These are phyloP conservation scores for Solanum verrucosum DNA, from an alignment of 257 asterid species.

Conservation along the genomic window DNA sequence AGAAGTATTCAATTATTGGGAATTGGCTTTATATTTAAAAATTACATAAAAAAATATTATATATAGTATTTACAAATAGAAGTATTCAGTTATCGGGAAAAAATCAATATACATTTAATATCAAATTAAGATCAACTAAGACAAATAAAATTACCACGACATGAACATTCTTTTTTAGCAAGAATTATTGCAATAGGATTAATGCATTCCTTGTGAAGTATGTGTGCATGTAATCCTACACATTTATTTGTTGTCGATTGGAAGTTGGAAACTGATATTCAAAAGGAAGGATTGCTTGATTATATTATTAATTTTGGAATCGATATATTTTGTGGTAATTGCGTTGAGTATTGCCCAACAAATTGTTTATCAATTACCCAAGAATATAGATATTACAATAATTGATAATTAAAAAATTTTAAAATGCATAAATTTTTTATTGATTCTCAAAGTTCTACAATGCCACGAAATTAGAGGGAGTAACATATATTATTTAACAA, in stretches of 20 bases:
- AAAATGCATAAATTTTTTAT: too few species aligned
- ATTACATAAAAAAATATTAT: too few species aligned
- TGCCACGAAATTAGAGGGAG: neutral
- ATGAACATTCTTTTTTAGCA: neutral
- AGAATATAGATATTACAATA: too few species aligned
- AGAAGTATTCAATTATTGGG: too few species aligned
- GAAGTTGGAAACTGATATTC: neutral
- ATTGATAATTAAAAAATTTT: too few species aligned
- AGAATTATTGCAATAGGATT: neutral
- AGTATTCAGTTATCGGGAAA: too few species aligned
- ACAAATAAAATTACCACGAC: neutral
- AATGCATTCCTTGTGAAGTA: neutral
- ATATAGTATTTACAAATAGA: too few species aligned
- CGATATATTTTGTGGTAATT: too few species aligned
- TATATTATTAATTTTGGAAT: neutral
- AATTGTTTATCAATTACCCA: neutral
- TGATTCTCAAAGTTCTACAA: too few species aligned
- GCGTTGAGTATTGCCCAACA: neutral
- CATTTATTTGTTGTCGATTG: neutral
- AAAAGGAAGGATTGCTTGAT: neutral
- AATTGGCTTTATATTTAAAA: too few species aligned
- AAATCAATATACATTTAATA: too few species aligned
- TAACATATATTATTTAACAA: neutral
- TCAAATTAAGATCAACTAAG: neutral
- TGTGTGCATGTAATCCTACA: neutral